Evolutionary conservation across 2,329 filamentous ascomycete genomes (phyloP), one percentile per base, ranked within the genome.

Genomic region (Pseudocercospora cruenta): DNA sequence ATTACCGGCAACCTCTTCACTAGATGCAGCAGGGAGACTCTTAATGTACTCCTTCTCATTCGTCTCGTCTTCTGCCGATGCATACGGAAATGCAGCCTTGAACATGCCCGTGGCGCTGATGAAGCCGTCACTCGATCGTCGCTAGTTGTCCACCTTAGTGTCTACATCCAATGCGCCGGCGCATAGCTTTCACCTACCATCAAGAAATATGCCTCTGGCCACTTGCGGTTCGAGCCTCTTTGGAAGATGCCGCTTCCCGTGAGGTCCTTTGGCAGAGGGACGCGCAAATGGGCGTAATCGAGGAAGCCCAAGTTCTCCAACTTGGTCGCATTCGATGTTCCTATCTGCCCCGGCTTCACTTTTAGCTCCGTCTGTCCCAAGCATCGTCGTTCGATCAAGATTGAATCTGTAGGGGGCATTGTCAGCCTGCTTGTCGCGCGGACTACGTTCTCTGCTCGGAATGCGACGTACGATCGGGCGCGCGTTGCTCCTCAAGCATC

Each of bases 231-330:
- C 9, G 81, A 79, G 77, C 89, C 89, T 66, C 89, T 90, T 75
- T 92, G 90, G 83, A 98, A 98, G 75, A 99, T 96, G 76, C 95
- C 95, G 5, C 94, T 97, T 28, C 86, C 86, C 67, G 89, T 88
- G 72, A 98, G 90, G 70, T 95, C 93, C 80, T 94, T 95, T 58
- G 95, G 95, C 55, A 99, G 83, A 14, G 95, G 94, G 67, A 94
- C 94, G 76, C 94, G 91, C 58, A 99, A 85, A 78, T 99, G 95
- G 70, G 94, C 94, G 80, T 99, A 99, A 80, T 98, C 95, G 78
- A 99, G 97, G 55, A 90, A 88, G 60, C 92, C 93, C 67, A 95
- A 84, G 72, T 90, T 89, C 71, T 90, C 85, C 55, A 88, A 84
- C 77, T 92, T 92, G 64, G 89, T 87, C 69, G 92, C 90, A 78